Evolutionary conservation across 2,329 filamentous ascomycete species (phyloP).

Genomic region (Penicillium palitans): DNA sequence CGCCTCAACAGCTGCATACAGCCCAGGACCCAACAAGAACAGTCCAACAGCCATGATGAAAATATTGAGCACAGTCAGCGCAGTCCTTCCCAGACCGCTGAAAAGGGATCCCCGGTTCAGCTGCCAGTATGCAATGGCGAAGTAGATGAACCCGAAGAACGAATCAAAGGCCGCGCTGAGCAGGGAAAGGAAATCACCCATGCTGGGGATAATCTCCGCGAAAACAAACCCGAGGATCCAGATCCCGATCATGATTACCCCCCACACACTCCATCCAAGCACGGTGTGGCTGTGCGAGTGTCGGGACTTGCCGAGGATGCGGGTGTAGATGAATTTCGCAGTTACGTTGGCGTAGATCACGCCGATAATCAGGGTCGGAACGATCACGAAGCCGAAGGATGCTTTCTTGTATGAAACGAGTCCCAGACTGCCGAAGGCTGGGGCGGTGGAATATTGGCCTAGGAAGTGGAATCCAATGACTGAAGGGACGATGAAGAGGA

Average conservation of each 20-base stretch:
- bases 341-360: conserved; percentile 54
- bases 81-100: conserved; percentile 32
- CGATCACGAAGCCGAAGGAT: conserved; percentile 54
- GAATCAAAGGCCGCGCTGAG: conserved; percentile 52
- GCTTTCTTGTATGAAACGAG: conserved; percentile 49
- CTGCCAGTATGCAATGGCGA: conserved; percentile 52
- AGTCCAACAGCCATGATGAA: conserved; percentile 50
- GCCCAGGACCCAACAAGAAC: conserved; percentile 53
- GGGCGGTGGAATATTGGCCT: conserved; percentile 53
- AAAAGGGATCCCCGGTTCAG: conserved; percentile 47
- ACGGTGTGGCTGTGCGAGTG: conserved; percentile 52
- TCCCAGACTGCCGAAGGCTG: conserved; percentile 52
- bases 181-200: conserved; percentile 53
- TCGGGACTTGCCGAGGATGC: conserved; percentile 45
- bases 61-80: conserved; percentile 49
- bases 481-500: conserved; percentile 53
- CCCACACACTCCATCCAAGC: conserved; percentile 51
- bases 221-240: conserved; percentile 51
- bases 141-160: conserved; percentile 55
- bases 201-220: conserved; percentile 51
- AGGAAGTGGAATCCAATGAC: conserved; percentile 52
- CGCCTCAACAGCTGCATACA: conserved; percentile 55
- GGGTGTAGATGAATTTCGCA: conserved; percentile 50
- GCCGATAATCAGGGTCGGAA: conserved; percentile 52
- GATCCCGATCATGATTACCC: conserved; percentile 43